Evolutionary conservation across 2,329 filamentous ascomycete species (phyloP), one percentile per base, ranked within the genome.

Genomic region (Paraconiothyrium sp.): DNA sequence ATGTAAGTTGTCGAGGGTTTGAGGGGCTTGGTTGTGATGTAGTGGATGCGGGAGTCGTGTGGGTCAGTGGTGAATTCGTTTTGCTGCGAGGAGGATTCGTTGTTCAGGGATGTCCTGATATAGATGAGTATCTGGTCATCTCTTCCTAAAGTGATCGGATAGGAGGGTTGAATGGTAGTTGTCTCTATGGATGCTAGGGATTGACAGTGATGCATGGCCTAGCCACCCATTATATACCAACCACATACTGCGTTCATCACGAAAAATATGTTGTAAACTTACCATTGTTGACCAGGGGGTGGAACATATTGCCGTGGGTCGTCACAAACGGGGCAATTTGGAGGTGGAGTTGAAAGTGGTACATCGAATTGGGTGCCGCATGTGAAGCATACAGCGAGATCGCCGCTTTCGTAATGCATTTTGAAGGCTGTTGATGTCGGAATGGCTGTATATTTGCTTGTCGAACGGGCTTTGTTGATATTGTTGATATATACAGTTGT

Each of bases 291-390:
- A 1, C 89, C 89, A 0, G 79, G 76, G 0, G 83, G 81, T 0
- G 90, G 89, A 0, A 91, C 88, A 71, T 85, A 93, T 77, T 93
- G 90, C 4, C 91, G 85, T 0, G 90, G 24, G 52, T 60, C 43
- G 57, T 92, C 90, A 78, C 91, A 93, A 65, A 93, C 91, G 60
- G 85, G 84, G 78, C 90, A 93, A 4, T 81, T 84, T 57, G 79
- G 83, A 47, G 88, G 79, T 32, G 82, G 71, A 13, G 77, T 64
- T 44, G 79, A 79, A 63, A 88, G 82, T 0, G 83, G 73, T 2
- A 82, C 80, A 48, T 88, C 86, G 76, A 84, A 92, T 71, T 93
- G 90, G 0, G 89, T 92, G 24, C 90, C 90, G 74, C 90, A 93
- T 5, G 89, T 85, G 9, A 81, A 83, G 80, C 90, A 93, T 66